Evolutionary conservation across 2,329 filamentous ascomycete species (phyloP).

Genomic region (Fusarium sp.): DNA sequence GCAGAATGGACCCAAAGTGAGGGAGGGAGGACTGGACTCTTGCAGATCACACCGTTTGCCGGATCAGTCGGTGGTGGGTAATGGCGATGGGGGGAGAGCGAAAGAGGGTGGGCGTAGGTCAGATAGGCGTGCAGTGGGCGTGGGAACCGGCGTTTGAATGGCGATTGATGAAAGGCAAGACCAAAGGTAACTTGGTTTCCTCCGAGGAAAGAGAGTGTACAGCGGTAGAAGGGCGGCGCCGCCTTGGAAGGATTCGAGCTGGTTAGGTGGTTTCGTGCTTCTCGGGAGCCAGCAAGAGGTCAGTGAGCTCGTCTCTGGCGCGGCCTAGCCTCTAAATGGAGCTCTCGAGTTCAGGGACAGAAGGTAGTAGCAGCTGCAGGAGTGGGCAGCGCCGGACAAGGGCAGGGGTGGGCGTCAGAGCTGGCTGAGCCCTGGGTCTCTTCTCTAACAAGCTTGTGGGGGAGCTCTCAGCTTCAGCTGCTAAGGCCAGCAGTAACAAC

Average conservation of each 20-base stretch:
- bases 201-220: neutral
- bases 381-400: conserved; percentile 21
- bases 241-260: conserved; percentile 35
- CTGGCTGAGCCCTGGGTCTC: conserved; percentile 15
- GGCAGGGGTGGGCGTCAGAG: conserved; percentile 10
- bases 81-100: conserved; percentile 3
- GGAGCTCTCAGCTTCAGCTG: conserved; percentile 35
- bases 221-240: neutral
- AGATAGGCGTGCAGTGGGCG: neutral
- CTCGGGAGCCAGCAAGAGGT: conserved; percentile 30
- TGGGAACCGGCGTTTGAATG: conserved; percentile 23
- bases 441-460: conserved; percentile 20
- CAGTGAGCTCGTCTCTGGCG: conserved; percentile 40
- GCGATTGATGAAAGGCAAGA: neutral
- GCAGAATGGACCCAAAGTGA: conserved; percentile 35
- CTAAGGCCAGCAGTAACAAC: conserved; percentile 8
- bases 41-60: conserved; percentile 42
- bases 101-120: conserved; percentile 5
- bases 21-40: conserved; percentile 30
- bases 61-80: conserved; percentile 31
- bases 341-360: conserved; percentile 33
- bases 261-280: conserved; percentile 24
- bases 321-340: conserved; percentile 36
- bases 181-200: neutral
- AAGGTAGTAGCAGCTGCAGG: conserved; percentile 16